phyloP scores from a whole-genome alignment of 345 rosid genomes.

The Euphorbia tirucalli region DNA sequence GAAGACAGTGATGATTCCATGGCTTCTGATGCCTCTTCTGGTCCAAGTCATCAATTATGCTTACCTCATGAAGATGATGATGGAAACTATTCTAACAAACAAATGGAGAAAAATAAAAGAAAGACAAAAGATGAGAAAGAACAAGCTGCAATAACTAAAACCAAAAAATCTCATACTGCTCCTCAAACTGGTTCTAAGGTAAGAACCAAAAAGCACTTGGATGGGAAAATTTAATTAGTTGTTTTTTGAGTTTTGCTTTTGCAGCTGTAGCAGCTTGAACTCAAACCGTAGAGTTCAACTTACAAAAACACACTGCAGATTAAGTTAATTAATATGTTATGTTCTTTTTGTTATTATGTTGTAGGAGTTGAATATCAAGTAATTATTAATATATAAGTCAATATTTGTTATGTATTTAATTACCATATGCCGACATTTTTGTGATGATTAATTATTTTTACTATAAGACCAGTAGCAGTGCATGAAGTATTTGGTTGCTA shows the following conservation, averaged over 20 bases:
- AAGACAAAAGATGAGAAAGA: constrained; percentile 20
- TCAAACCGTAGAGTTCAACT: constrained; percentile 10
- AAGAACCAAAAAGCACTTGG: constrained; percentile 35
- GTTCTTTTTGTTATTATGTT: background rate
- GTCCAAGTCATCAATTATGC: constrained; percentile 38
- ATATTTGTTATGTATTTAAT: too few relatives aligned
- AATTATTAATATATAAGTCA: background rate
- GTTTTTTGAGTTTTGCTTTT: background rate
- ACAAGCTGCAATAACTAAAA: constrained; percentile 3
- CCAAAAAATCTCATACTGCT: constrained; percentile 11
- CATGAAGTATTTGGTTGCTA: too few relatives aligned
- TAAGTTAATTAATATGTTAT: constrained; percentile 7
- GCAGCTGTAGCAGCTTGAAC: constrained; percentile 1
- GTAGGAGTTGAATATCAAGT: background rate
- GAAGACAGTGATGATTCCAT: constrained; percentile 46
- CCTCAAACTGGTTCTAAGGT: constrained; percentile 35
- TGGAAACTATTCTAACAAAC: constrained; percentile 6
- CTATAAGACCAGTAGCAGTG: too few relatives aligned
- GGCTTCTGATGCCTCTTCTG: constrained; percentile 75
- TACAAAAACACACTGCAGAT: background rate
- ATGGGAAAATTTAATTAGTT: constrained; percentile 31
- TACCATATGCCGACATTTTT: too few relatives aligned
- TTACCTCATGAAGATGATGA: constrained; percentile 12
- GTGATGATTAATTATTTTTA: too few relatives aligned
- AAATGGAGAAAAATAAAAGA: constrained; percentile 8